These are phyloP conservation scores for Ustilago trichophora DNA, from an alignment of 1,284 basidiomycete genomes.

Conservation along the genomic window DNA sequence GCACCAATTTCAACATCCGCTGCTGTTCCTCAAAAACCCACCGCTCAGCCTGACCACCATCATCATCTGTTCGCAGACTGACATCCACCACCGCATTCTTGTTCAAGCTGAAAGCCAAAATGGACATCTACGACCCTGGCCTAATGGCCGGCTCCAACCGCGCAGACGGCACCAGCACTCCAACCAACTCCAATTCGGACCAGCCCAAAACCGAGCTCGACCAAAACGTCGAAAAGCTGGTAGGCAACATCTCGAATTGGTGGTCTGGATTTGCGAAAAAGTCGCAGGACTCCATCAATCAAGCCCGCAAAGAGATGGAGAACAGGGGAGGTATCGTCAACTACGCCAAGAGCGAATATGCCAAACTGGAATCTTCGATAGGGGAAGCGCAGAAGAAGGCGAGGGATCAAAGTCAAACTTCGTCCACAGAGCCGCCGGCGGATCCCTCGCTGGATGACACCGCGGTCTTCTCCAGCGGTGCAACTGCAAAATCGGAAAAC, in stretches of 20 bases:
- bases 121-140: slow-evolving; percentile 50
- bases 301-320: slow-evolving; percentile 53
- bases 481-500: neutral
- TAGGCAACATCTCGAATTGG: slow-evolving; percentile 59
- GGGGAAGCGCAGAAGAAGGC: slow-evolving; percentile 54
- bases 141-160: slow-evolving; percentile 14
- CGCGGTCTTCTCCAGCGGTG: too few relatives aligned
- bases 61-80: too few relatives aligned
- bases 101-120: too few relatives aligned
- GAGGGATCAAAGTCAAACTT: slow-evolving; percentile 33
- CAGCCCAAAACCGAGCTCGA: slow-evolving; percentile 48
- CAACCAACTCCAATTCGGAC: slow-evolving; percentile 3
- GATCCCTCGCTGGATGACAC: neutral
- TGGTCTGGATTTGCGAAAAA: slow-evolving; percentile 61
- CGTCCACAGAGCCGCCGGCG: neutral
- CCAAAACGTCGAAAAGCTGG: slow-evolving; percentile 56
- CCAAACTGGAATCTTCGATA: slow-evolving; percentile 53
- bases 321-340: slow-evolving; percentile 53
- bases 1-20: too few relatives aligned
- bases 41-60: too few relatives aligned
- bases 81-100: too few relatives aligned
- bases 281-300: slow-evolving; percentile 48
- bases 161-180: slow-evolving; percentile 15
- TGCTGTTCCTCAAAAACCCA: too few relatives aligned
- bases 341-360: slow-evolving; percentile 48